A percentile compares a stretch with the other conserved stretches of the same genome.
These are phyloP conservation scores for Penicillium paxilli DNA, from an alignment of 495 filamentous ascomycete species.

Conservation along the genomic window DNA sequence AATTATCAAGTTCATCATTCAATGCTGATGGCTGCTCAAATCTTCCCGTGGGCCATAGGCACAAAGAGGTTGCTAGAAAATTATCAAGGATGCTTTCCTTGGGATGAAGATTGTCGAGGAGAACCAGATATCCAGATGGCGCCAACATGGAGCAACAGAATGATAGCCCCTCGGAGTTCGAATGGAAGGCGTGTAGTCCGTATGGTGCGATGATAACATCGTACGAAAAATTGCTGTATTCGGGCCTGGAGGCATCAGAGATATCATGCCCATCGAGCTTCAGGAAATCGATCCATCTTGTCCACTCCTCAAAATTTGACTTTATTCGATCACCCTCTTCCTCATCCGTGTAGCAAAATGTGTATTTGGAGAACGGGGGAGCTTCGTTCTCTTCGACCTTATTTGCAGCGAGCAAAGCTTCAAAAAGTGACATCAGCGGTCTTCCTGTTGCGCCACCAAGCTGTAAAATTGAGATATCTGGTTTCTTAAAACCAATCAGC, in stretches of 20 bases:
- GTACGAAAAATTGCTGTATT: constrained; percentile 27
- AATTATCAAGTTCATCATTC: background rate
- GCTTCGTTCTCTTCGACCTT: background rate
- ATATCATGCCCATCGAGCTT: constrained; percentile 36
- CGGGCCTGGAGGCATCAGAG: constrained; percentile 31
- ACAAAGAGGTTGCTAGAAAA: constrained; percentile 9
- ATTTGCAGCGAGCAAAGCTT: background rate
- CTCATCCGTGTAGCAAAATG: constrained; percentile 7
- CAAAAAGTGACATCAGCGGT: constrained; percentile 11
- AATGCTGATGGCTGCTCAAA: background rate
- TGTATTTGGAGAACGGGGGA: constrained; percentile 12
- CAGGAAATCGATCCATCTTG: constrained; percentile 30
- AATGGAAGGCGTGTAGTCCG: constrained; percentile 43
- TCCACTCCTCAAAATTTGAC: constrained; percentile 27
- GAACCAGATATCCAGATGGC: constrained; percentile 26
- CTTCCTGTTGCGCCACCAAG: constrained; percentile 40
- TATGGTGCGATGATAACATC: constrained; percentile 46
- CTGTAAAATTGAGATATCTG: constrained; percentile 30
- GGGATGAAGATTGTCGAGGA: constrained; percentile 10
- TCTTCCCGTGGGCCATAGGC: background rate
- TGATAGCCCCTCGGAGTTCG: constrained; percentile 31
- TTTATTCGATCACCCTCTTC: constrained; percentile 24
- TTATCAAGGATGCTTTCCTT: constrained; percentile 8
- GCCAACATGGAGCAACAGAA: constrained; percentile 34
- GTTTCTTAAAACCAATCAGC: constrained; percentile 28